Conservation (phyloP, 1,284 basidiomycete genomes). For the Microbotryum silenes-acaulis region DNA sequence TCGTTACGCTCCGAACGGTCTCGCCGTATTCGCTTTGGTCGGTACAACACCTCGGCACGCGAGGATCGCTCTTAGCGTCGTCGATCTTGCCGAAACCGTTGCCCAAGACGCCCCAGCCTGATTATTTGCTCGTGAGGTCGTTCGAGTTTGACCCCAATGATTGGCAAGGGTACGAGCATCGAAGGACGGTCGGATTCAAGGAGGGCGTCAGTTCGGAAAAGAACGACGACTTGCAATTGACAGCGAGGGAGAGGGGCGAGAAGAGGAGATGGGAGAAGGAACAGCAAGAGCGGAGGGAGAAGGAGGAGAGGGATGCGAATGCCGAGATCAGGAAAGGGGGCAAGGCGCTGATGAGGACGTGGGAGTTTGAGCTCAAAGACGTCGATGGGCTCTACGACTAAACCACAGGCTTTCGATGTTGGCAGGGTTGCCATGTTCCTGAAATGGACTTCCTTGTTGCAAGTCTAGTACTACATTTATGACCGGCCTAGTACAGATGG, state of each 20-base stretch:
- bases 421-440: no score
- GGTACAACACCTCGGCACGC: conserved; percentile 58
- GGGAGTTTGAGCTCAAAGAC: conserved; percentile 24
- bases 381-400: no score
- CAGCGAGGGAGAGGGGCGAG: conserved; percentile 15
- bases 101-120: conserved; percentile 49
- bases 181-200: conserved; percentile 74
- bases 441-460: no score
- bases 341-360: conserved; percentile 20
- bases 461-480: no score
- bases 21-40: conserved; percentile 83
- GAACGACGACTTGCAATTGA: conserved; percentile 23
- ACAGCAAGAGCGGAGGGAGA: background rate
- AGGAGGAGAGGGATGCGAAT: background rate
- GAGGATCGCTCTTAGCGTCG: conserved; percentile 49
- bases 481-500: no score
- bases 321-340: background rate
- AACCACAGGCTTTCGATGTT: no score
- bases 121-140: conserved; percentile 66
- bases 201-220: conserved; percentile 28
- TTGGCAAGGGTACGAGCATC: conserved; percentile 82
- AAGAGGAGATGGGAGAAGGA: conserved; percentile 8
- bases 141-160: conserved; percentile 65
- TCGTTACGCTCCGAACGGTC: conserved; percentile 81
- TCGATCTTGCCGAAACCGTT: conserved; percentile 38